These are phyloP conservation scores for Albatrellus sp. DNA, from an alignment of 1,284 basidiomycete genomes.

Conservation along the genomic window DNA sequence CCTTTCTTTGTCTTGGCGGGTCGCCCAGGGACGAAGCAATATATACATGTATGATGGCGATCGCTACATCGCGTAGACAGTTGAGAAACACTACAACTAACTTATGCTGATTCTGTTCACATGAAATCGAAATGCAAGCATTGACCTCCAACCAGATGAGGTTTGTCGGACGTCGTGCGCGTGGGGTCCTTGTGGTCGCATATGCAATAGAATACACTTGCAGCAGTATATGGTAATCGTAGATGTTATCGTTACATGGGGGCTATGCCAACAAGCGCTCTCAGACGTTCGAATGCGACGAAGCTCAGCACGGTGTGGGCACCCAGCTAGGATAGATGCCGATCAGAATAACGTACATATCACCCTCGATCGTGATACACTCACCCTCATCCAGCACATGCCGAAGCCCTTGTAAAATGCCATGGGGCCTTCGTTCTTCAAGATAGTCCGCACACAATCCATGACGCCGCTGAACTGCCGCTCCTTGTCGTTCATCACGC, in stretches of 20 bases:
- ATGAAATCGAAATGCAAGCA: no score
- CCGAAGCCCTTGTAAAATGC: slow-evolving; percentile 28
- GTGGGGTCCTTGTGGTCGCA: no score
- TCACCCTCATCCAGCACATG: slow-evolving; percentile 27
- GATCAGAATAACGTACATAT: not conserved
- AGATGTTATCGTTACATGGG: slow-evolving; percentile 16
- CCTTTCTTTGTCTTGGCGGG: not conserved
- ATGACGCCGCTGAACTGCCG: slow-evolving; percentile 18
- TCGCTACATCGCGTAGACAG: no score
- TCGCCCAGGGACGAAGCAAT: no score
- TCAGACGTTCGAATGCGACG: slow-evolving; percentile 22
- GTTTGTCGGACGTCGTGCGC: no score
- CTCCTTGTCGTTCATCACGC: slow-evolving; percentile 28
- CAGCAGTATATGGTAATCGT: no score
- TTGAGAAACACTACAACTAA: no score
- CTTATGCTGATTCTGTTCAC: no score
- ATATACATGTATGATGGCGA: no score
- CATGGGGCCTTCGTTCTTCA: slow-evolving; percentile 21
- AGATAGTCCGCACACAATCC: slow-evolving; percentile 20
- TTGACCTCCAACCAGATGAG: no score
- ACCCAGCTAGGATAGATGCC: slow-evolving; percentile 17
- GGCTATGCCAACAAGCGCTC: slow-evolving; percentile 21
- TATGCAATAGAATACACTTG: no score
- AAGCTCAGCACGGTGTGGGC: slow-evolving; percentile 25
- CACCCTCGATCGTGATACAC: slow-evolving; percentile 7